phyloP scores from a whole-genome alignment of 805 yeast genomes.

The Nakazawaea wickerhamii region DNA sequence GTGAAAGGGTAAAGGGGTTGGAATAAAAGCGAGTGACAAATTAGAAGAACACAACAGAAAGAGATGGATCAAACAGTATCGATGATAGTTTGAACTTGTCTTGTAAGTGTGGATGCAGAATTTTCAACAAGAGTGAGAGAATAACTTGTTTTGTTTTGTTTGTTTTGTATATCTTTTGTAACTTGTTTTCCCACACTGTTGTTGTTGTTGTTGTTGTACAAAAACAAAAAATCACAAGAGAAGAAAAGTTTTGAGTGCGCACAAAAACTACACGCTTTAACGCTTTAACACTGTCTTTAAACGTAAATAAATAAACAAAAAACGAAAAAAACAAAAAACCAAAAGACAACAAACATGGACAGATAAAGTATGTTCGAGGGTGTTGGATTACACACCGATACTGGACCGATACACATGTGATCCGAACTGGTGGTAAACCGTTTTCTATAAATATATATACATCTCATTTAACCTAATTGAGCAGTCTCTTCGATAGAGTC shows the following conservation, averaged over 20 bases:
- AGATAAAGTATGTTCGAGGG: no score
- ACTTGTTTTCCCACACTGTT: not conserved
- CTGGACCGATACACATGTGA: not conserved
- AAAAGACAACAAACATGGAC: no score
- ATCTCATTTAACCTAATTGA: slow-evolving; percentile 34
- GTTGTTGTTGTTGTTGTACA: no score
- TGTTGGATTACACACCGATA: no score
- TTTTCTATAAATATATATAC: not conserved
- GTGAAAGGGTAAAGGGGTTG: not conserved
- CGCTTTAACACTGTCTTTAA: not conserved
- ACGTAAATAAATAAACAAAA: slow-evolving; percentile 1
- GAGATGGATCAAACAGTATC: not conserved
- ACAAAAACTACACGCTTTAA: no score
- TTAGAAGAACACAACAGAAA: no score
- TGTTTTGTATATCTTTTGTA: not conserved
- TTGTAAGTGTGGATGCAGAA: not conserved
- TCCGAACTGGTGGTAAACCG: not conserved
- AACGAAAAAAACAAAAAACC: no score
- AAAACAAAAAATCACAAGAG: no score
- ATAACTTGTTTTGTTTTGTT: not conserved
- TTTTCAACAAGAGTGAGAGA: not conserved
- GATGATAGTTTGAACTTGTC: not conserved
- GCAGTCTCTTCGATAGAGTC: slow-evolving; percentile 37
- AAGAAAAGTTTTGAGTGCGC: not conserved
- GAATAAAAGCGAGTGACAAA: not conserved